Evolutionary conservation across 805 yeast species (phyloP).

Genomic region (Yarrowia yakushimensis): DNA sequence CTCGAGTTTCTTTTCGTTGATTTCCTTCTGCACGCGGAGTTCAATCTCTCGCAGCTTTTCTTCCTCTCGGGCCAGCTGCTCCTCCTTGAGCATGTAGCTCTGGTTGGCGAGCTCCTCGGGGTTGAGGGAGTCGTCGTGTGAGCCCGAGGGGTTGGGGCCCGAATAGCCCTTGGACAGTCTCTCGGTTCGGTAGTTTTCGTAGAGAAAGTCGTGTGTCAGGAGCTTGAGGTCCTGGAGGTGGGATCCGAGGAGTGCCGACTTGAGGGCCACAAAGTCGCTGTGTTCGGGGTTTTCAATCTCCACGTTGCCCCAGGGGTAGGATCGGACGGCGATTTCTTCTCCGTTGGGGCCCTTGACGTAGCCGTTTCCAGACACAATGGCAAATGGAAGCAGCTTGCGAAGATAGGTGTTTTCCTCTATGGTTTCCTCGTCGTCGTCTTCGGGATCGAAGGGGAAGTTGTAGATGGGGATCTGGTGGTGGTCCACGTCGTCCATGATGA

Average conservation of each 20-base stretch:
- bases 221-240: slow-evolving; percentile 79
- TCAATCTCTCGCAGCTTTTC: slow-evolving; percentile 41
- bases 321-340: slow-evolving; percentile 40
- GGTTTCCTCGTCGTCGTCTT: slow-evolving; percentile 47
- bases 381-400: slow-evolving; percentile 54
- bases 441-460: slow-evolving; percentile 67
- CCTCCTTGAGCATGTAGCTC: slow-evolving; percentile 41
- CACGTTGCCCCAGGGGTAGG: slow-evolving; percentile 60
- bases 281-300: slow-evolving; percentile 40
- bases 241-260: slow-evolving; percentile 66
- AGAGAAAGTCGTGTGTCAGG: slow-evolving; percentile 68
- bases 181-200: slow-evolving; percentile 77
- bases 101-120: slow-evolving; percentile 43
- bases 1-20: slow-evolving; percentile 40
- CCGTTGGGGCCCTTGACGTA: slow-evolving; percentile 14
- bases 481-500: slow-evolving; percentile 55
- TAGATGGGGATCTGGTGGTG: slow-evolving; percentile 60
- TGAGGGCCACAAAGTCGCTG: slow-evolving; percentile 43
- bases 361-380: slow-evolving; percentile 34
- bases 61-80: slow-evolving; percentile 42
- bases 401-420: slow-evolving; percentile 39
- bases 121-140: slow-evolving; percentile 32
- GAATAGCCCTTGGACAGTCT: slow-evolving; percentile 46
- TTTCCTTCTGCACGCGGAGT: slow-evolving; percentile 39
- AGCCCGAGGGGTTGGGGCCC: slow-evolving; percentile 5